Base-by-base conservation (phyloP, 768 basidiomycete genomes). In the Mycena amicta region DNA sequence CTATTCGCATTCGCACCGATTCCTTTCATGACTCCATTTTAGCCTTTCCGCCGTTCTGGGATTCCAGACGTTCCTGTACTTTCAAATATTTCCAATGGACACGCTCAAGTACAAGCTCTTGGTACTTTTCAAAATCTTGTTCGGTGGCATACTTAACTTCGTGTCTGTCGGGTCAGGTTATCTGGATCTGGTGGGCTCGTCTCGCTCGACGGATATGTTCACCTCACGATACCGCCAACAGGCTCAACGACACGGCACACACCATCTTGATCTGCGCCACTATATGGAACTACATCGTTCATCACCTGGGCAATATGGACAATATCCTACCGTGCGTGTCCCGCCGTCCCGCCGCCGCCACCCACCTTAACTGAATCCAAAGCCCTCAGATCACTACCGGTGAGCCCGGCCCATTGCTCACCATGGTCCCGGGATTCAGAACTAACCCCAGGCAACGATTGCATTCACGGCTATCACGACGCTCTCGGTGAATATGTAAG, bases 251-350 rank as follows among this genome's bases (percentile, higher is more conserved):
- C 54, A 68, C 68, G 5, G 60, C 64, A 1, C 79, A 80, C 57
- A 78, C 76, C 0, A 61, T 59, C 15, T 69, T 76, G 54, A 74
- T 79, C 26, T 77, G 75, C 72, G 59, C 67, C 3, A 68, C 75
- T 3, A 57, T 77, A 12, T 81, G 78, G 76, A 64, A 74, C 28
- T 77, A 77, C 56, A 56, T 78, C 5, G 75, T 79, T 26, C 52
- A 50, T 0, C 56, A 72, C 33, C 77, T 72, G n/a, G n/a, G n/a
- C 57, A 54, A 55, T 16, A 72, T 76, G 16, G 69, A 76, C 31
- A 54, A 56, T 8, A 77, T 80, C 31, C 70, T 74, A 23, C 75
- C 74, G 77, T 77, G 29, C 23, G 67, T 63, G 25, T 45, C 20
- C 13, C 6, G 18, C 41, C 18, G 43, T 39, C 18, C 22, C 23